Evolutionary conservation across 495 filamentous ascomycete species (phyloP), one percentile per base, ranked within the genome.

Genomic region (Penicillium pulvis): DNA sequence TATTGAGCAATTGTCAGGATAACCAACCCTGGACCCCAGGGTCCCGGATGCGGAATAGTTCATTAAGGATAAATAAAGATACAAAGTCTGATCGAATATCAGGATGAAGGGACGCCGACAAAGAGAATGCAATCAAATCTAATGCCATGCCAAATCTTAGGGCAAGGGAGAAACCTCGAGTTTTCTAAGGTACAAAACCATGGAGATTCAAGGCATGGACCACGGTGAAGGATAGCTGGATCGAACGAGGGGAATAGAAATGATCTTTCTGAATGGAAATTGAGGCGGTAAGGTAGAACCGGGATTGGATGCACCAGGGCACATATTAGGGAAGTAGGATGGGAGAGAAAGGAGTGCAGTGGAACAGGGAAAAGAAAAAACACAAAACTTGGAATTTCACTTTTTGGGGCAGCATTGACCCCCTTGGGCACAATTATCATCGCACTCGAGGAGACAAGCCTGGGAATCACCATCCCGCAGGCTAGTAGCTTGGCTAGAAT

Each of bases 361-460:
- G 11, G 28, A 53, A 26, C 14, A 39, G 35, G 52, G 24, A 44
- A 28, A 51, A 52, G 24, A 44, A 28, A 51, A 52, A 42, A 48
- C 16, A 19, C 8, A 20, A 57, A 48, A 17, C 33, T 52, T 66
- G 48, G 48, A 72, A 26, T 69, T 57, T n/a, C 69, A 64, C 39
- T 74, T 72, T 55, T 71, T 76, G 26, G 80, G 75, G 63, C 92
- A 98, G 73, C 93, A 98, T 52, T 90, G 78, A 54, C 77, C 86
- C 53, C 81, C 83, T 0, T 78, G 82, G 16, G 79, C 82, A 64
- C 93, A 98, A 55, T 90, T 84, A 58, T 95, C 91, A 7, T 91
- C 89, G 52, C 93, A 97, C 51, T 93, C 90, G 11, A 98, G 69
- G 49, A 98, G 77, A 65, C 93, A 98, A 3, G 83, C 77, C 42